phyloP scores from a whole-genome alignment of 768 basidiomycete genomes.

The Leccinellum albellum region DNA sequence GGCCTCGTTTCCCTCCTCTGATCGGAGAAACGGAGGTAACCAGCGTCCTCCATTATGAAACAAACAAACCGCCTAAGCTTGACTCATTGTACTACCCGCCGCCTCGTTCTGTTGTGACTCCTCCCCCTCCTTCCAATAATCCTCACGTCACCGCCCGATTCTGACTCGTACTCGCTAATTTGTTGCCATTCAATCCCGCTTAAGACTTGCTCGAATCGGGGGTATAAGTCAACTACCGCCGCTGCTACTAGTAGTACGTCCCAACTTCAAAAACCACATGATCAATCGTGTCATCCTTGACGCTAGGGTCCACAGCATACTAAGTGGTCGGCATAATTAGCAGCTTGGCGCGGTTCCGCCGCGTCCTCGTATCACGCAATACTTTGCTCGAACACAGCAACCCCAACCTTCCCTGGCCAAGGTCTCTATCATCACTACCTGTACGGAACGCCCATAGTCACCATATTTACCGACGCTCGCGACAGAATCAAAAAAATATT shows the following conservation, averaged over 20 bases:
- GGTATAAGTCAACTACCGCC: not conserved
- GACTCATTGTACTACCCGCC: not conserved
- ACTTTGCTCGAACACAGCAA: not conserved
- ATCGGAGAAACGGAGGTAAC: slow-evolving; percentile 25
- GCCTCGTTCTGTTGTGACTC: not conserved
- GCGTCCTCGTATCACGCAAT: not conserved
- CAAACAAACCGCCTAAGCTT: not conserved
- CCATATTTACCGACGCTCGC: not conserved
- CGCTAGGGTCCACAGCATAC: not conserved
- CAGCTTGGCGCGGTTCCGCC: not conserved
- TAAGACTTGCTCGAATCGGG: not conserved
- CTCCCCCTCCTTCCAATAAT: not conserved
- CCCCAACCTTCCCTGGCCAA: not conserved
- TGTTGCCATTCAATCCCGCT: not conserved
- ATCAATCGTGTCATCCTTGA: not conserved
- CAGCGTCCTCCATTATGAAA: slow-evolving; percentile 6
- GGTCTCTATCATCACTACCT: not conserved
- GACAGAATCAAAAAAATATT: not conserved
- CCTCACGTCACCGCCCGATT: not conserved
- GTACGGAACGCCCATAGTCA: not conserved
- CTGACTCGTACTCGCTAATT: not conserved
- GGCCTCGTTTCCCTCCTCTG: not conserved
- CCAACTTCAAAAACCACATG: not conserved
- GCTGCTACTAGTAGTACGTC: too few relatives aligned
- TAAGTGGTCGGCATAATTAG: not conserved